Conservation (phyloP, 495 filamentous ascomycete species). For the Penicillium bovifimosum region DNA sequence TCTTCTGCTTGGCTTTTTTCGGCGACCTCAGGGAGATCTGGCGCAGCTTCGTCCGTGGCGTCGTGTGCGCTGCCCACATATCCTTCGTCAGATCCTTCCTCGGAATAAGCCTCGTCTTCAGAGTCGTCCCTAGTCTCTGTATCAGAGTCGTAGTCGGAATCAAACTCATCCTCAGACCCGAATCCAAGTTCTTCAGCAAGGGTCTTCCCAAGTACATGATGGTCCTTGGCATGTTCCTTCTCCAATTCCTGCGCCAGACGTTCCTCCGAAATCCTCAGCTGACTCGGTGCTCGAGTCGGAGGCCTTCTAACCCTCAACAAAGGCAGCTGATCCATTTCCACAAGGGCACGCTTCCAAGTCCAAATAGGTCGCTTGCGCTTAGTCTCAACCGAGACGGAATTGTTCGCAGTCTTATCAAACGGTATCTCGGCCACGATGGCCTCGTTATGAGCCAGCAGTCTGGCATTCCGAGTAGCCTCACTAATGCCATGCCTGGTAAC, state of each 20-base stretch:
- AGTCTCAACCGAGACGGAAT: neutral
- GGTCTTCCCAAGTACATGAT: neutral
- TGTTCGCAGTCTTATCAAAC: neutral
- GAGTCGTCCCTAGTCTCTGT: neutral
- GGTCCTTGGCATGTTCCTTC: neutral
- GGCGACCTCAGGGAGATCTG: neutral
- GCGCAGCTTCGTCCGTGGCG: neutral
- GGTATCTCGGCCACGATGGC: neutral
- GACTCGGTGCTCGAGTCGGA: too few species aligned
- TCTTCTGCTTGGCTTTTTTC: too few species aligned
- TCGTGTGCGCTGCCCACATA: neutral
- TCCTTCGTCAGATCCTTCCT: neutral
- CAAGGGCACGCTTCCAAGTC: neutral
- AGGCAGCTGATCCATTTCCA: neutral
- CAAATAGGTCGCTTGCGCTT: neutral
- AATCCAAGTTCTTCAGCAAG: neutral
- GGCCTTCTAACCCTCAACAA: neutral
- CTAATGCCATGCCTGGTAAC: neutral
- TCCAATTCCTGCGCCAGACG: neutral
- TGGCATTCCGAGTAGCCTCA: neutral
- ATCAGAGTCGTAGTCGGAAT: neutral
- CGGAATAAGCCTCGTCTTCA: neutral
- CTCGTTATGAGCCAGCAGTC: neutral
- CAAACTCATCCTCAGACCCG: neutral
- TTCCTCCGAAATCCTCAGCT: neutral